These are phyloP conservation scores for Biscogniauxia marginata DNA, from an alignment of 2,329 filamentous ascomycete genomes.

Conservation along the genomic window DNA sequence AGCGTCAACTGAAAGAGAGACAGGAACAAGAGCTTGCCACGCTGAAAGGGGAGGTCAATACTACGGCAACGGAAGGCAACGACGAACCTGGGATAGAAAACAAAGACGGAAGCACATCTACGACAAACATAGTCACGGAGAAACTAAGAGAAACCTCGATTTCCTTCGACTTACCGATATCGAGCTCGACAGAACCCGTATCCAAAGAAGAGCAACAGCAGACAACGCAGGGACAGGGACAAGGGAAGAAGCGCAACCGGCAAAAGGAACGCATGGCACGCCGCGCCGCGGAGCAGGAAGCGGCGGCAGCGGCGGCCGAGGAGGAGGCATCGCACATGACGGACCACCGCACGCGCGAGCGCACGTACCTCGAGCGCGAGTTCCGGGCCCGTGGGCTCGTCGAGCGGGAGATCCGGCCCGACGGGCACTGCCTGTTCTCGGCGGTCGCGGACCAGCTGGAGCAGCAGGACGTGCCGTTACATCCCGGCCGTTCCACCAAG, in stretches of 20 bases:
- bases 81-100: constrained; percentile 15
- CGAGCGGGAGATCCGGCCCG: constrained; percentile 79
- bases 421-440: constrained; percentile 94
- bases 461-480: constrained; percentile 47
- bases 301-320: constrained; percentile 64
- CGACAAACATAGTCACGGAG: neutral
- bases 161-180: constrained; percentile 1
- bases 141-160: constrained; percentile 8
- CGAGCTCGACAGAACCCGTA: neutral
- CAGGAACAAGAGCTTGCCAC: constrained; percentile 61
- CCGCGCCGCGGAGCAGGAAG: constrained; percentile 80
- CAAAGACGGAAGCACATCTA: constrained; percentile 1
- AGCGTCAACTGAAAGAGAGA: constrained; percentile 63
- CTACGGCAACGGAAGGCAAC: neutral
- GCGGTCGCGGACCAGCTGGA: constrained; percentile 83
- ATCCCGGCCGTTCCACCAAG: constrained; percentile 8
- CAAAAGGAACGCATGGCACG: constrained; percentile 90
- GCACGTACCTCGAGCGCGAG: constrained; percentile 64
- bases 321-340: constrained; percentile 73
- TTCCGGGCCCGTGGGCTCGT: constrained; percentile 63
- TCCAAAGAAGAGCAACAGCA: constrained; percentile 8
- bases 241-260: constrained; percentile 75
- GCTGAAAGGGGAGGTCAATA: constrained; percentile 31
- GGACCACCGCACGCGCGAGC: constrained; percentile 69
- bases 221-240: constrained; percentile 21